phyloP scores from a whole-genome alignment of 108 stramenopile genomes.

The Seminavis robusta region DNA sequence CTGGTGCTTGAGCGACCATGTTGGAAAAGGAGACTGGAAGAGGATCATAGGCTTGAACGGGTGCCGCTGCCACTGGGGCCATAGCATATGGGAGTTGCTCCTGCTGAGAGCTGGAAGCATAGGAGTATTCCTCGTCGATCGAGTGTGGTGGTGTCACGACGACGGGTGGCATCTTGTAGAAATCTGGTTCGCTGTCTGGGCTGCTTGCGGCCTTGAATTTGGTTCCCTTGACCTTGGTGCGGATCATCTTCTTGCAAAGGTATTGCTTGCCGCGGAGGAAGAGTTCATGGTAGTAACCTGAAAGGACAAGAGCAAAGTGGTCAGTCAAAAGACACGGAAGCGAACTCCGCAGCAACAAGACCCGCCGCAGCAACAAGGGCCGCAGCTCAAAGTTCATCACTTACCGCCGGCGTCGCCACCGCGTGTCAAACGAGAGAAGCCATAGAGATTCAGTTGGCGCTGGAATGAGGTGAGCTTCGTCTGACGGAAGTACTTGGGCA shows the following conservation, averaged over 20 bases:
- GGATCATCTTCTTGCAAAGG: slow-evolving; percentile 40
- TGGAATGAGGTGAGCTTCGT: slow-evolving; percentile 83
- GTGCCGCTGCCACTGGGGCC: no score
- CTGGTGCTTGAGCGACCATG: neutral
- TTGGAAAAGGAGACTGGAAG: neutral
- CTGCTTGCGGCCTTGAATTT: slow-evolving; percentile 52
- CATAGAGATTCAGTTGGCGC: slow-evolving; percentile 72
- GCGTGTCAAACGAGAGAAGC: slow-evolving; percentile 45
- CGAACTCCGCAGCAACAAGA: no score
- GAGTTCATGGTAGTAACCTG: slow-evolving; percentile 54
- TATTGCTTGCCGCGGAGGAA: slow-evolving; percentile 57
- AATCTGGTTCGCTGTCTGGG: slow-evolving; percentile 64
- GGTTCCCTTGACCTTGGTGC: slow-evolving; percentile 78
- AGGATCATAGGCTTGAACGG: no score
- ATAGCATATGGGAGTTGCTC: no score
- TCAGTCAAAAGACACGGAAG: no score
- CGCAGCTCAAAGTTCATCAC: no score
- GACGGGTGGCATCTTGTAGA: slow-evolving; percentile 59
- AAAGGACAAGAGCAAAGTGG: no score
- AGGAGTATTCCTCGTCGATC: slow-evolving; percentile 6
- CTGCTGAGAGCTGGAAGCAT: neutral
- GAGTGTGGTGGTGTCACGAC: slow-evolving; percentile 8
- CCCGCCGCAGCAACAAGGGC: no score
- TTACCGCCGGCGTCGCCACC: slow-evolving; percentile 49
- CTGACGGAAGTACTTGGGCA: slow-evolving; percentile 64